These are phyloP conservation scores for Citrus cavaleriei DNA, from an alignment of 345 rosid genomes.

Conservation along the genomic window DNA sequence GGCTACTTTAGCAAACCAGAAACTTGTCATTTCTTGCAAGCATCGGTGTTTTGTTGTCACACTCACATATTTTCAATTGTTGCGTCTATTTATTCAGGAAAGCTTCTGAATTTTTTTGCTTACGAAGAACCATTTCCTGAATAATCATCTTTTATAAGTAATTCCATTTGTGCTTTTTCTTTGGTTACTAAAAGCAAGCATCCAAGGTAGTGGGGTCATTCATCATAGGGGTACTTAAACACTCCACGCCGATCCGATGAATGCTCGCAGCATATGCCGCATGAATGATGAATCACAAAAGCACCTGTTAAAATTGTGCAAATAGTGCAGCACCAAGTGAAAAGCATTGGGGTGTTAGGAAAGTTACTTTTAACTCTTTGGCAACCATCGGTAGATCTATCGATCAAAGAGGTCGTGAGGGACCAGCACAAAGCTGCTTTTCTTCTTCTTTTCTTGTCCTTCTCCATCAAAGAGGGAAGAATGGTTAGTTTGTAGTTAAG, in stretches of 20 bases:
- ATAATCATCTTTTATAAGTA: neutral
- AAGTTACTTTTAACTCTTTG: neutral
- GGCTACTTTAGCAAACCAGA: no score
- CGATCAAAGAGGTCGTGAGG: neutral
- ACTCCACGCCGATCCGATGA: no score
- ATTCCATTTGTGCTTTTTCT: neutral
- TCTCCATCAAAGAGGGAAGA: no score
- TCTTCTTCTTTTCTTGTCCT: no score
- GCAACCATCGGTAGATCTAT: neutral
- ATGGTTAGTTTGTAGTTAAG: neutral
- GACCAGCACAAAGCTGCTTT: neutral
- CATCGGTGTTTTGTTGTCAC: no score
- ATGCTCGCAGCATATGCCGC: neutral
- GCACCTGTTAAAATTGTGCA: neutral
- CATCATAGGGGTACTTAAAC: no score
- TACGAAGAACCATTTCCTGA: neutral
- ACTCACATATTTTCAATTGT: neutral
- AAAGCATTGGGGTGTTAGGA: neutral
- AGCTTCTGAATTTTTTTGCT: neutral
- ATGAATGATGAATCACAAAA: neutral
- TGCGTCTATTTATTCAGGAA: neutral
- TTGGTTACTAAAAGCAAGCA: neutral
- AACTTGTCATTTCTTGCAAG: no score
- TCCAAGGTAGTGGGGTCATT: no score
- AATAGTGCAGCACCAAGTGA: neutral